These are phyloP conservation scores for Morella rubra DNA, from an alignment of 306 rosid genomes.

Conservation along the genomic window DNA sequence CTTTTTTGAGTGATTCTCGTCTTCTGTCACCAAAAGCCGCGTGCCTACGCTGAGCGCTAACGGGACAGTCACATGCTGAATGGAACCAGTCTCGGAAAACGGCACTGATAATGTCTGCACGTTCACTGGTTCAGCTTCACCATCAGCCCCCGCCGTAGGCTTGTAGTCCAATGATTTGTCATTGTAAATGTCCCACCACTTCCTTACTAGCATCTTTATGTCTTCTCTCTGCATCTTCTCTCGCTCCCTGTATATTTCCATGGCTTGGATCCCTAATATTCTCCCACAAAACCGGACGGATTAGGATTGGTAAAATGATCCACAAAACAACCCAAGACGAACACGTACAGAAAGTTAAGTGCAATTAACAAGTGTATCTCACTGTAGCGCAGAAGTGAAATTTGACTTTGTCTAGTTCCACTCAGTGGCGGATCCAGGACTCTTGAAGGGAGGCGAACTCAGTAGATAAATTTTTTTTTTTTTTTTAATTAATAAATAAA, in stretches of 20 bases:
- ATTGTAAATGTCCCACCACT: constrained; percentile 12
- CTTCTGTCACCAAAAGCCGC: too few species aligned
- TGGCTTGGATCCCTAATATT: constrained; percentile 1
- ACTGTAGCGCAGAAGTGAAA: neutral
- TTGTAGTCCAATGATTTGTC: constrained; percentile 4
- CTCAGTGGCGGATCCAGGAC: too few species aligned
- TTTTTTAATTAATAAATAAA: too few species aligned
- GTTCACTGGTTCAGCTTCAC: constrained; percentile 2
- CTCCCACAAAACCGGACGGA: neutral
- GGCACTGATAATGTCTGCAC: constrained; percentile 50
- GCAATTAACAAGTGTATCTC: neutral
- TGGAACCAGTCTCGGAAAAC: constrained; percentile 41
- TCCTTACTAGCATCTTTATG: constrained; percentile 3
- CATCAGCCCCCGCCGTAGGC: neutral
- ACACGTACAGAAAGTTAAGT: neutral
- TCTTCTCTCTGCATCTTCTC: constrained; percentile 4
- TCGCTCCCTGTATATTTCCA: constrained; percentile 2
- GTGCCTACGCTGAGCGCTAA: constrained; percentile 53
- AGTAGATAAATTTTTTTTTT: too few species aligned
- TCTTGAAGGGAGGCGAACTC: too few species aligned
- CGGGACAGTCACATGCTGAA: constrained; percentile 55
- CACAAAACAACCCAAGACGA: too few species aligned
- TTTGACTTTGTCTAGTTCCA: neutral
- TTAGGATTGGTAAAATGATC: neutral
- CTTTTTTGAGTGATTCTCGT: too few species aligned